Base-by-base conservation (phyloP, 192 early-diverging fungal species). In the Rhizoclosmatium globosum region DNA sequence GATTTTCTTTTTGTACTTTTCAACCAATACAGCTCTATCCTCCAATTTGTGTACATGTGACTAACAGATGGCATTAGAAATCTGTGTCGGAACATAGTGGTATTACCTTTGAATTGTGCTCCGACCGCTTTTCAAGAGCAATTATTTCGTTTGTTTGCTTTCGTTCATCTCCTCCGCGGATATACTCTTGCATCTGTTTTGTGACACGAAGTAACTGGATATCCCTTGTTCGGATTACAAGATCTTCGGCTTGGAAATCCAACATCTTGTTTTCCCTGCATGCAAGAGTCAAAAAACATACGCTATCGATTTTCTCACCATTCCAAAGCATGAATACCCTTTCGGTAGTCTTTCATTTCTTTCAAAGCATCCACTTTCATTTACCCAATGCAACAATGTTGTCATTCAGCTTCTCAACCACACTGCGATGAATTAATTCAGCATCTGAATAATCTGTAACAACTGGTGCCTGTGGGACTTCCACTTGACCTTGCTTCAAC, bases 291-390 rank as follows among this genome's bases (percentile, higher is more conserved):
- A 53, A 31, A 69, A 76, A 72, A 79, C 1, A 11, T 79, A 47
- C 53, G 3, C 41, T 39, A 43, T 50, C 13, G 46, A 3, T 2
- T 59, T 48, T 46, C 77, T 64, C 82, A 89, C 90, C 90, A 91
- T 71, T 91, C 90, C 15, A 91, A 79, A 2, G 90, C 88, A 64
- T 89, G 89, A 47, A 91, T 91, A 9, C 90, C 90, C 64, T 86
- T 87, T 45, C 90, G 57, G 64, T 91, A 91, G 46, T 91, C 86
- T 61, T 91, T 91, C 82, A 91, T 91, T 76, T 91, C 90, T 31
- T 82, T 87, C 50, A 91, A 74, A 13, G 90, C 89, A 45, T 87
- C 87, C 7, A 91, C 86, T 68, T 91, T 91, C 21, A 77, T 56
- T 86, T 73, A 15, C 90, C 90, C 58, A 91, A 80, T 4, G 73